These are phyloP conservation scores for Torulaspora quercuum DNA, from an alignment of 805 yeast genomes.

Conservation along the genomic window DNA sequence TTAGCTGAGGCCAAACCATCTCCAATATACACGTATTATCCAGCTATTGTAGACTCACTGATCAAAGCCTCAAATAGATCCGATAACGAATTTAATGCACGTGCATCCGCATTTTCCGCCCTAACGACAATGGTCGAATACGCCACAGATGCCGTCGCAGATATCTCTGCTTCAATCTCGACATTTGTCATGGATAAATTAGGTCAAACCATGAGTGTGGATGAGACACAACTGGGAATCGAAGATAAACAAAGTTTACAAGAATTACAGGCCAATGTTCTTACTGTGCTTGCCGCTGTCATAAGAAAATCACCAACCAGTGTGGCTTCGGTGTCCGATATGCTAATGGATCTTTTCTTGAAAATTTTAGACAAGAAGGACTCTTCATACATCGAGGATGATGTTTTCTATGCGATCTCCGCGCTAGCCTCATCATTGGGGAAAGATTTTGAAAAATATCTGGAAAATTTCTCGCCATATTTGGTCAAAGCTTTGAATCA, in stretches of 20 bases:
- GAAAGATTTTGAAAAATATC: slow-evolving; percentile 64
- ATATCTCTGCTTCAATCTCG: slow-evolving; percentile 68
- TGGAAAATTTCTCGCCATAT: slow-evolving; percentile 80
- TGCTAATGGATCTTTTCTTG: slow-evolving; percentile 78
- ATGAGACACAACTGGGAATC: slow-evolving; percentile 52
- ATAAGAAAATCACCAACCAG: slow-evolving; percentile 74
- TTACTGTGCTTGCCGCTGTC: slow-evolving; percentile 75
- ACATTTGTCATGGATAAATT: slow-evolving; percentile 68
- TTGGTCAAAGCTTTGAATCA: slow-evolving; percentile 75
- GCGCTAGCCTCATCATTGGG: slow-evolving; percentile 84
- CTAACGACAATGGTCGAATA: slow-evolving; percentile 75
- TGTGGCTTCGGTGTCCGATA: slow-evolving; percentile 69
- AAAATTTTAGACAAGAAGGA: slow-evolving; percentile 61
- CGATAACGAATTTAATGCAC: slow-evolving; percentile 81
- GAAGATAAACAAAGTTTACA: slow-evolving; percentile 79
- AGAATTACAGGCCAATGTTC: slow-evolving; percentile 79
- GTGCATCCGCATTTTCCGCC: slow-evolving; percentile 97
- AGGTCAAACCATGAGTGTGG: slow-evolving; percentile 61
- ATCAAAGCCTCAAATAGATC: slow-evolving; percentile 62
- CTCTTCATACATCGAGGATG: slow-evolving; percentile 82
- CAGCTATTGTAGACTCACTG: slow-evolving; percentile 63
- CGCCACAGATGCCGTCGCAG: slow-evolving; percentile 67
- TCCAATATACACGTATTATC: slow-evolving; percentile 71
- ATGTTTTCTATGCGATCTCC: slow-evolving; percentile 85
- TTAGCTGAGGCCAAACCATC: slow-evolving; percentile 50